Evolutionary conservation across 2,329 filamentous ascomycete genomes (phyloP), one percentile per base, ranked within the genome.

Genomic region (Corinectria fuckeliana): DNA sequence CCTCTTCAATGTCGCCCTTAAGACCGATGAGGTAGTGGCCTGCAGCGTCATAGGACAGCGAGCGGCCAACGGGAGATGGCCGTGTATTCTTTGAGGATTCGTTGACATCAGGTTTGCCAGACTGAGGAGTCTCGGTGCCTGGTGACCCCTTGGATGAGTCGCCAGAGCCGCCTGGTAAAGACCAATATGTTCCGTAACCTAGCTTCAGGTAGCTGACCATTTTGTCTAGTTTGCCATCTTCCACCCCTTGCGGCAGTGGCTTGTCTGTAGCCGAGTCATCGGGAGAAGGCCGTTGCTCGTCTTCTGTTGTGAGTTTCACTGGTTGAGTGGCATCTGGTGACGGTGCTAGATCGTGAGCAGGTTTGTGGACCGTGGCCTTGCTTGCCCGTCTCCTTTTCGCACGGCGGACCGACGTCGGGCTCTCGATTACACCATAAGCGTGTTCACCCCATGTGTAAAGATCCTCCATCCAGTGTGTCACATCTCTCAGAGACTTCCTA

Each of bases 391-490:
- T 75, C 21, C 65, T 73, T 70, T 74, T 84, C 63, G 78, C 75
- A 47, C 82, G 81, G 28, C 90, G 84, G 59, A 83, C 82, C 1
- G 91, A 89, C 2, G 84, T 85, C 13, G 92, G 91, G 65, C 92
- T 93, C 32, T 96, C 90, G 52, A 86, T 85, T 6, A 97, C 85
- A 4, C 93, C 94, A 72, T 97, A 98, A 2, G 94, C 88, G 69
- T 91, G 84, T 51, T 91, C 88, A 2, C 93, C 94, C 81, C 92
- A 92, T 26, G 83, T 88, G 74, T 95, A 96, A 2, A 97, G 82
- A 70, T 91, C 90, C 74, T 96, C 91, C 82, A 95, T 89, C 94
- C 94, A 98, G 55, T 90, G 85, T 1, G 90, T 89, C 23, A 97
- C 73, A 68, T 90, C 87, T 47, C 88, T 82, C 44, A 97, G 71